phyloP scores from a whole-genome alignment of 1,139 yeast species.

The Kodamaea fungicola region DNA sequence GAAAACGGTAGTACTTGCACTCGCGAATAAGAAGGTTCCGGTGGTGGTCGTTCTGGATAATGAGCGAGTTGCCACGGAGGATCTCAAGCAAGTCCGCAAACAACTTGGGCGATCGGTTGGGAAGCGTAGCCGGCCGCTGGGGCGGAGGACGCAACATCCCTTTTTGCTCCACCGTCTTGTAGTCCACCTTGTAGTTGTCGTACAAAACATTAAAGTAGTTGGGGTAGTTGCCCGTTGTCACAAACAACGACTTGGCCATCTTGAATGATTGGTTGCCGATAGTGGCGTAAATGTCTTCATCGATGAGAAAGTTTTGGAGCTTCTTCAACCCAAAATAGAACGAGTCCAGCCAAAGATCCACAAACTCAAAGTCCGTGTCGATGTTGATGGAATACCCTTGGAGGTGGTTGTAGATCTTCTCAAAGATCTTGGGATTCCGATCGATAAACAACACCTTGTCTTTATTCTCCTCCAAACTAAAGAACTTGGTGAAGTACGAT shows the following conservation, averaged over 20 bases:
- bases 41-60: slow-evolving; percentile 51
- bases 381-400: slow-evolving; percentile 73
- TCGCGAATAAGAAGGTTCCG: slow-evolving; percentile 58
- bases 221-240: slow-evolving; percentile 63
- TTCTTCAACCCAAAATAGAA: slow-evolving; percentile 64
- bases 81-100: slow-evolving; percentile 59
- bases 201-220: slow-evolving; percentile 70
- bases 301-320: slow-evolving; percentile 47
- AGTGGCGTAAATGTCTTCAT: slow-evolving; percentile 55
- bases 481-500: slow-evolving; percentile 56
- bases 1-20: slow-evolving; percentile 72
- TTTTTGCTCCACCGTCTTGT: slow-evolving; percentile 31
- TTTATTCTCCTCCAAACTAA: slow-evolving; percentile 30
- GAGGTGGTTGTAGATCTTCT: slow-evolving; percentile 62
- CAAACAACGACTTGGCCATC: slow-evolving; percentile 52
- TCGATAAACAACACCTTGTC: slow-evolving; percentile 64
- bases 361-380: slow-evolving; percentile 55
- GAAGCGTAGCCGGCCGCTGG: slow-evolving; percentile 51
- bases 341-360: slow-evolving; percentile 69
- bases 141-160: slow-evolving; percentile 75
- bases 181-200: slow-evolving; percentile 44
- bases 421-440: slow-evolving; percentile 70
- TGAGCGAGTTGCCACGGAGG: slow-evolving; percentile 51
- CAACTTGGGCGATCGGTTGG: slow-evolving; percentile 52
- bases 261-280: slow-evolving; percentile 63